Base-by-base conservation (phyloP, 176 grass and related monocot genomes). In the Triticum timopheevii region DNA sequence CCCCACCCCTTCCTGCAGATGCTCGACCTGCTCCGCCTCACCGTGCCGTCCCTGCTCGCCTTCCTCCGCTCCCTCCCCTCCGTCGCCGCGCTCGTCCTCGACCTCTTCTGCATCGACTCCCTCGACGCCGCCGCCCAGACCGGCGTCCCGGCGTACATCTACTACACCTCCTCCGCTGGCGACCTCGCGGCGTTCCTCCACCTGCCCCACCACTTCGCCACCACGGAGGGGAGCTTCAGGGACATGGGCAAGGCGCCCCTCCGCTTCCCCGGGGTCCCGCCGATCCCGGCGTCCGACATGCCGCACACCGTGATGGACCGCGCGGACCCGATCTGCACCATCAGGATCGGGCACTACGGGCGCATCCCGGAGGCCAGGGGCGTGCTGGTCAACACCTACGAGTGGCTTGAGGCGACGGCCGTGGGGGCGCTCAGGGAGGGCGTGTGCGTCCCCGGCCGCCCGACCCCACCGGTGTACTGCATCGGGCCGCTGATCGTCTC, bases 361-460 rank as follows among this genome's bases (percentile, higher is more conserved):
- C 78, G 71, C 24, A 23, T 82, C 15, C 42, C 39, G 5, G 59
- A 83, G 22, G 65, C 59, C 9, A 17, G 45, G 49, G 88, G 82
- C 19, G 12, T 90, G 36, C 78, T 90, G 8, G n/a, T 86, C 63
- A 90, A 83, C 63, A 52, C 79, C 30, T 86, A 78, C 69, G 79
- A 83, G 30, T 78, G 73, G 34, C 22, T 90, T 2, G 89, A 87
- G 38, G 49, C 39, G 20, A 27, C n/a, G 31, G 40, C 84, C 17
- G 28, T 90, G 38, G 3, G 25, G 1, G 89, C 59, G 4, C 56
- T 91, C 11, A 1, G 54, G 25, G 68, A 66, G 8, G 85, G 59
- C 31, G 42, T 22, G 4, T 59, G 75, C 33, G 25, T 52, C 16
- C 31, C 15, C 0, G 33, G 0, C 30, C n/a, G 22, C 44, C 16